These are phyloP conservation scores for Cladosporium sp. DNA, from an alignment of 2,329 filamentous ascomycete species.

Conservation along the genomic window DNA sequence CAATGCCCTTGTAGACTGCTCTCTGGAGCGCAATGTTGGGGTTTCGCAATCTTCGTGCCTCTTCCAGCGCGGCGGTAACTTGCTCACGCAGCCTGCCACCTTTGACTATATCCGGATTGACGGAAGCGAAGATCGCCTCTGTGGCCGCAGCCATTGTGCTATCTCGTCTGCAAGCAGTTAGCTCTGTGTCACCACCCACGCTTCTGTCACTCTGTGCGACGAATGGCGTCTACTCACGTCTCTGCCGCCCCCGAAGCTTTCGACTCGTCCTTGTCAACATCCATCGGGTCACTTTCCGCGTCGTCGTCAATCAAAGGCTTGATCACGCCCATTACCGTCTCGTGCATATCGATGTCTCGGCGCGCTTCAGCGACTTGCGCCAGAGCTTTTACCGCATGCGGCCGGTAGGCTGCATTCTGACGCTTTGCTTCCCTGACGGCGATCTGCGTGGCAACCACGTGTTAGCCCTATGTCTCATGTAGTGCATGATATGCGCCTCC, in stretches of 20 bases:
- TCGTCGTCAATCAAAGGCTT: conserved; percentile 61
- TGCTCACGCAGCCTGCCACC: conserved; percentile 23
- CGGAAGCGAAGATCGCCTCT: conserved; percentile 35
- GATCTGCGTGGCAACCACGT: conserved; percentile 54
- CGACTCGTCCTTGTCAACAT: conserved; percentile 57
- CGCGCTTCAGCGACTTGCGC: conserved; percentile 71
- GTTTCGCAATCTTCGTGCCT: conserved; percentile 10
- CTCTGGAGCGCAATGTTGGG: conserved; percentile 15
- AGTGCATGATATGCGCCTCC: neutral
- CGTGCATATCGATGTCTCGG: conserved; percentile 69
- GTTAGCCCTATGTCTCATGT: conserved; percentile 28
- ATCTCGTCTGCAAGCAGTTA: conserved; percentile 28
- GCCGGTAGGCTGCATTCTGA: conserved; percentile 82
- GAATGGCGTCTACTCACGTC: neutral
- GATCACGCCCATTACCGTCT: conserved; percentile 66
- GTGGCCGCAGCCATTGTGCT: conserved; percentile 33
- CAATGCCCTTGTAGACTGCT: conserved; percentile 28
- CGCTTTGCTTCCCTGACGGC: conserved; percentile 84
- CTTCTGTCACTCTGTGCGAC: conserved; percentile 15
- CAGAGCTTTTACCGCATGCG: conserved; percentile 70
- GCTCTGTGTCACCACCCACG: conserved; percentile 9
- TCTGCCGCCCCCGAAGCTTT: conserved; percentile 16
- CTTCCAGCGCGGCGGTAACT: neutral
- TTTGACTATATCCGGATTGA: conserved; percentile 32
- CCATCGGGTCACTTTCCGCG: conserved; percentile 64